phyloP scores from a whole-genome alignment of 2,329 filamentous ascomycete species.

The Trichophyton mentagrophytes region DNA sequence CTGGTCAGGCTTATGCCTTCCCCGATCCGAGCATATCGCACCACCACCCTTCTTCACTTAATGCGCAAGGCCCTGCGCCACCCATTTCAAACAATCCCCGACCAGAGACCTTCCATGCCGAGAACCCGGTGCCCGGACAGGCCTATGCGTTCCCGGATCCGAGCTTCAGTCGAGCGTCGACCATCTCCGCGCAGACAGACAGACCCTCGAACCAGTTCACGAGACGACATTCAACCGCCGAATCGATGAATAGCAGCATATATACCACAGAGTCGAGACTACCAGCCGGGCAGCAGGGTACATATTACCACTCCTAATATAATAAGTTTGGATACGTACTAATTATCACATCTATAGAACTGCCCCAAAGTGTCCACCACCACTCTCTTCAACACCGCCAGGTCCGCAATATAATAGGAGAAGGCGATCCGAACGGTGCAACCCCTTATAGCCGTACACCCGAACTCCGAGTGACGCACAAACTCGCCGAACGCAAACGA shows the following conservation, averaged over 20 bases:
- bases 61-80: conserved; percentile 22
- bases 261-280: conserved; percentile 38
- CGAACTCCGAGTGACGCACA: conserved; percentile 38
- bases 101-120: conserved; percentile 39
- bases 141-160: conserved; percentile 42
- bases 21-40: conserved; percentile 33
- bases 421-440: conserved; percentile 30
- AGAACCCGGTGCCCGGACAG: conserved; percentile 38
- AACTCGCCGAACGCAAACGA: conserved; percentile 39
- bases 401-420: conserved; percentile 35
- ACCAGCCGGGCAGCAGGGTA: conserved; percentile 38
- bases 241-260: conserved; percentile 36
- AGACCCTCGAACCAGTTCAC: conserved; percentile 27
- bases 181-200: conserved; percentile 24
- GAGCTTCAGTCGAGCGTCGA: conserved; percentile 17
- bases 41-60: not conserved
- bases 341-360: conserved; percentile 18
- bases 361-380: conserved; percentile 36
- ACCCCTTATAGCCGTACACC: conserved; percentile 40
- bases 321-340: not conserved
- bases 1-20: conserved; percentile 40
- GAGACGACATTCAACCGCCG: conserved; percentile 35
- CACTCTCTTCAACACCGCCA: conserved; percentile 38
- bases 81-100: conserved; percentile 38
- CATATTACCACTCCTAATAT: conserved; percentile 10